These are phyloP conservation scores for Coleophoma eucalyptorum DNA, from an alignment of 2,329 filamentous ascomycete species.

Conservation along the genomic window DNA sequence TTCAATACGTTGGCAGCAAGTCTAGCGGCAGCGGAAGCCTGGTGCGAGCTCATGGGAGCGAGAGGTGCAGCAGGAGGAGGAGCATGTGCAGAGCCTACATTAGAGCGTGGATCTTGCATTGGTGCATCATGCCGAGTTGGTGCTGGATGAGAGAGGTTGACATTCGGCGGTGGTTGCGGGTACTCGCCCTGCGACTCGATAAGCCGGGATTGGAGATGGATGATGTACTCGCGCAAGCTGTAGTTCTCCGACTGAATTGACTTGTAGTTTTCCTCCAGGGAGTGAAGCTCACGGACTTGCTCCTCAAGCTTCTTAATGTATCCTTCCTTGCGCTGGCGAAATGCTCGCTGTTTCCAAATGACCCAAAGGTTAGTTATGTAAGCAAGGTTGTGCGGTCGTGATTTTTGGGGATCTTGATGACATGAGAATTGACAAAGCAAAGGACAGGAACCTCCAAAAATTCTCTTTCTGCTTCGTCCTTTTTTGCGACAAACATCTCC, in stretches of 20 bases:
- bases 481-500: constrained; percentile 5
- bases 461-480: constrained; percentile 10
- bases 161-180: constrained; percentile 76
- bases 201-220: constrained; percentile 82
- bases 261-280: constrained; percentile 75
- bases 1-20: constrained; percentile 27
- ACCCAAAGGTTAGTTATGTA: constrained; percentile 21
- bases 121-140: constrained; percentile 22
- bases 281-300: constrained; percentile 77
- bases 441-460: constrained; percentile 16
- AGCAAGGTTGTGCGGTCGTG: constrained; percentile 13
- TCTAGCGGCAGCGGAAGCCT: constrained; percentile 28
- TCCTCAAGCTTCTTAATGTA: constrained; percentile 98
- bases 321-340: constrained; percentile 94
- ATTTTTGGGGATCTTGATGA: constrained; percentile 20
- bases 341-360: constrained; percentile 67
- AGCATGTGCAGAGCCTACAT: constrained; percentile 11
- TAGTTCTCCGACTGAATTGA: constrained; percentile 86
- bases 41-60: constrained; percentile 30
- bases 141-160: constrained; percentile 60
- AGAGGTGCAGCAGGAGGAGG: constrained; percentile 25
- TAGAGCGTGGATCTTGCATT: constrained; percentile 12
- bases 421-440: constrained; percentile 33
- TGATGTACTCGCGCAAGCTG: constrained; percentile 85
- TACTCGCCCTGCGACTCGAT: constrained; percentile 81